Conservation (phyloP, 73 alveolate genomes). For the Paramecium primaurelia region DNA sequence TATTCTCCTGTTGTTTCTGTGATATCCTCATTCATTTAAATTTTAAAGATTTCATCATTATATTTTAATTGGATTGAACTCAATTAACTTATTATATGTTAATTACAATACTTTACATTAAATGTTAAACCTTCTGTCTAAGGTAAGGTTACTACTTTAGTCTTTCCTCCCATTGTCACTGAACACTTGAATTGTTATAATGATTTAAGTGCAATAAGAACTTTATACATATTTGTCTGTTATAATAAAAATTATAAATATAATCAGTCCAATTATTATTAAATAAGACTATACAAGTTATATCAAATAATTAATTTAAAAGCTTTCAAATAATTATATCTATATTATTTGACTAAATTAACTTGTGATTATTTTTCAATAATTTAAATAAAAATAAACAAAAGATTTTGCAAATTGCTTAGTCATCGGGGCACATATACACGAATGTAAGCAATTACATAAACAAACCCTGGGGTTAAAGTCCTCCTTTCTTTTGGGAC, state of each 20-base stretch:
- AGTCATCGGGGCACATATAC: conserved; percentile 36
- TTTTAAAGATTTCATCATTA: not conserved
- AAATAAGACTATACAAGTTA: not conserved
- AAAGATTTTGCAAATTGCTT: conserved; percentile 18
- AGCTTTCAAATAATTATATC: not conserved
- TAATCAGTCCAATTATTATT: not conserved
- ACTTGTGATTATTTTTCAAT: not conserved
- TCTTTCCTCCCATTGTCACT: not conserved
- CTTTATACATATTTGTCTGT: not conserved
- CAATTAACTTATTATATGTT: not conserved
- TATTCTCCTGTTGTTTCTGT: not conserved
- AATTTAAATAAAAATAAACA: conserved; percentile 11
- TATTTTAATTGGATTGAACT: not conserved
- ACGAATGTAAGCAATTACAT: conserved; percentile 20
- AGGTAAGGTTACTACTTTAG: not conserved
- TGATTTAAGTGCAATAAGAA: not conserved
- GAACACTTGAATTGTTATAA: not conserved
- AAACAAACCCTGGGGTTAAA: conserved; percentile 3
- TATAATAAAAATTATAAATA: not conserved
- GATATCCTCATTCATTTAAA: not conserved
- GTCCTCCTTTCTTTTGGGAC: conserved; percentile 20
- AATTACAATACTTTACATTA: not conserved
- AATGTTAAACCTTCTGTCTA: conserved; percentile 11
- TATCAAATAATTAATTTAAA: not conserved
- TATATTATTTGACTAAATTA: not conserved